Percentiles rank a stretch among this genome's conserved stretches.
These are phyloP conservation scores for Fraxinus greggii DNA, from an alignment of 305 asterid species.

Conservation along the genomic window DNA sequence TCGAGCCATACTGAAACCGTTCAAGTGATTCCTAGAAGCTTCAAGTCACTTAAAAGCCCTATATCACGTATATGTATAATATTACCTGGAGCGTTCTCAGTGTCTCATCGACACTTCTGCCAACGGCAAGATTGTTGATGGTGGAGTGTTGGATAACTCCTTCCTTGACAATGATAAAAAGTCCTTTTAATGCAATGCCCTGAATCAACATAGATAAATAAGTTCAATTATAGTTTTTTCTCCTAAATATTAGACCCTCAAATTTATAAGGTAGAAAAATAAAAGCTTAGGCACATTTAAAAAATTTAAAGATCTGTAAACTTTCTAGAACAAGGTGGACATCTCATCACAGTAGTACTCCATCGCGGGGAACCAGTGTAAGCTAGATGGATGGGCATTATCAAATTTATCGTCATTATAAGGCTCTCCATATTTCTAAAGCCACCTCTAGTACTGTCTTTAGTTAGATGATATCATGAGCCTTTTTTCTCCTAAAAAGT, in stretches of 20 bases:
- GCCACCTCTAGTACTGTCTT: not conserved
- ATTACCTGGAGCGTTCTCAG: slow-evolving; percentile 93
- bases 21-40: not conserved
- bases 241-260: not conserved
- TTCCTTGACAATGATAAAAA: slow-evolving; percentile 91
- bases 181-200: slow-evolving; percentile 98
- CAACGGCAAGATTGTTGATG: slow-evolving; percentile 92
- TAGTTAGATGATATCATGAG: not conserved
- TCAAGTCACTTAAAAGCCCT: not conserved
- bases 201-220: slow-evolving; percentile 27
- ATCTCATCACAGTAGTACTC: not conserved
- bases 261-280: not conserved
- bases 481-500: not conserved
- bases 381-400: not conserved
- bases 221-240: slow-evolving; percentile 1
- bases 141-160: slow-evolving; percentile 97
- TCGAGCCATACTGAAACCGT: not conserved
- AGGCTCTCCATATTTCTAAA: not conserved
- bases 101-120: slow-evolving; percentile 94
- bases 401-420: not conserved
- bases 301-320: not conserved
- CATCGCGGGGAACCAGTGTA: not conserved
- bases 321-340: not conserved
- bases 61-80: not conserved
- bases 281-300: not conserved